Base-by-base conservation (phyloP, 805 yeast species). In the Candida nitratophila region DNA sequence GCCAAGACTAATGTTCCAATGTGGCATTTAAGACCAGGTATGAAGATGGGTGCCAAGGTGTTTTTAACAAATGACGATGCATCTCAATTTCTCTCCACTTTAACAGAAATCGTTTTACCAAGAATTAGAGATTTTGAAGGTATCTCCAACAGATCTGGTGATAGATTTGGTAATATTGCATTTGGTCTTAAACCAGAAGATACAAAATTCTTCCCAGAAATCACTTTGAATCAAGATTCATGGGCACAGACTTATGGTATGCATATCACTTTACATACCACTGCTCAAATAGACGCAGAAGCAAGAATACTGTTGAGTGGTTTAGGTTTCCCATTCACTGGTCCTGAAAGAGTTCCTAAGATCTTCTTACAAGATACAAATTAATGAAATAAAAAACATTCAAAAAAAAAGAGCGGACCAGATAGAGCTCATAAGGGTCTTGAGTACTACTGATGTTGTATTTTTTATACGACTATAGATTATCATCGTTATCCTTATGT, bases 71-170 rank as follows among this genome's bases (percentile, higher is more conserved):
- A 97, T 39, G 75, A 81, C 51, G 84, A 86, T 44, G 86, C 90
- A 81, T 68, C 81, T 44, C 96, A 89, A 68, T 93, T 95, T 57
- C 58, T 93, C 46, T 64, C 85, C 7, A 91, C 98, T 1, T 68
- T 93, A 54, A 81, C 95, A 1, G 99, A 93, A 66, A 69, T 95
- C 50, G 98, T 93, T 17, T 74, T 93, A 54, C 99, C 99, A 39
- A 79, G 96, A 64, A 79, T 90, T 45, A 83, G 95, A 74, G 87
- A 88, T 41, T 93, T 86, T 65, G 69, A 71, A 51, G 97, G 97
- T 41, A 71, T 93, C 42, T 75, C 79, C 29, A 79, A 79, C 64
- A 71, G 75, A 38, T 69, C 89, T 4, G 99, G 98, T 48, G 97
- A 90, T 63, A 72, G 75, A 43, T 76, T 73, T 56, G 99, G 99